Conservation (phyloP, 2,329 filamentous ascomycete species). For the Simplicillium sp. region DNA sequence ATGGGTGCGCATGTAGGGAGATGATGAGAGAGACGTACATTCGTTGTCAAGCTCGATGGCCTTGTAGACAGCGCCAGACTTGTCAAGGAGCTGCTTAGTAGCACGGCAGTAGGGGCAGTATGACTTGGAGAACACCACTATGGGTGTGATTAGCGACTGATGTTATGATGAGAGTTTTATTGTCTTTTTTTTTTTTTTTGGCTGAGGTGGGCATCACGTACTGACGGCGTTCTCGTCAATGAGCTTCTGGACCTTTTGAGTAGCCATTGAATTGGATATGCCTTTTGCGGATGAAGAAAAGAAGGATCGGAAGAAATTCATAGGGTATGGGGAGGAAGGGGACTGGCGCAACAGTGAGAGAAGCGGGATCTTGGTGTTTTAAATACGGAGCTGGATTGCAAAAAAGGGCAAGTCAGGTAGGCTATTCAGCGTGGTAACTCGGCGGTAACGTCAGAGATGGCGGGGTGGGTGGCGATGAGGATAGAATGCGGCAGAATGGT, state of each 20-base stretch:
- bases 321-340: conserved; percentile 14
- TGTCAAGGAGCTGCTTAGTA: conserved; percentile 65
- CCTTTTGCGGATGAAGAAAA: conserved; percentile 49
- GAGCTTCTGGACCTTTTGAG: conserved; percentile 72
- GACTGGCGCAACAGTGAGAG: not conserved
- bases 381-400: not conserved
- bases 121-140: conserved; percentile 92
- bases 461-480: conserved; percentile 6
- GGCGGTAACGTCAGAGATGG: no score
- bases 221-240: conserved; percentile 85
- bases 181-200: not conserved
- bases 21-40: conserved; percentile 46
- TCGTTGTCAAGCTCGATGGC: conserved; percentile 78
- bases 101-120: conserved; percentile 89
- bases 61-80: conserved; percentile 62
- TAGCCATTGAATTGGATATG: conserved; percentile 65
- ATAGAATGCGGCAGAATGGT: conserved; percentile 1
- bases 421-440: not conserved
- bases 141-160: not conserved
- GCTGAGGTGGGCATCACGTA: conserved; percentile 34
- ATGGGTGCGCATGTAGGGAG: no score
- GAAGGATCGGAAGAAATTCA: conserved; percentile 64
- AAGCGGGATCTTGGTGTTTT: not conserved
- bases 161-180: not conserved
- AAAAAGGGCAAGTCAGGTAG: not conserved